Conservation (phyloP, 1,139 yeast species). For the Zygosaccharomyces pseudobailii region DNA sequence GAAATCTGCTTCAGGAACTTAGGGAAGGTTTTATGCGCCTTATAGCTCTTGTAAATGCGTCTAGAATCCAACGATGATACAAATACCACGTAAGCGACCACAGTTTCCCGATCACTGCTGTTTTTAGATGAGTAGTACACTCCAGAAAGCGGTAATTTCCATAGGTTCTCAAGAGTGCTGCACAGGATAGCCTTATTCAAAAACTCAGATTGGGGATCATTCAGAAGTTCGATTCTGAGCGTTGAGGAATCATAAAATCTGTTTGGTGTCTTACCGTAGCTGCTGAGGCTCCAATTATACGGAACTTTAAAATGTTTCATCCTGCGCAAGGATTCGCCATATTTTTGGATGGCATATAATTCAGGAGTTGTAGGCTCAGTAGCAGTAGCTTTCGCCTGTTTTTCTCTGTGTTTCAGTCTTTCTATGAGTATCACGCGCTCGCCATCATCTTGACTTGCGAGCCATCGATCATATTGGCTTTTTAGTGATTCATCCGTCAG, state of each 20-base stretch:
- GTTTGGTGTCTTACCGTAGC: neutral
- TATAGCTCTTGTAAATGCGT: conserved; percentile 7
- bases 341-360: conserved; percentile 19
- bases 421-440: conserved; percentile 12
- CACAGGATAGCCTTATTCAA: conserved; percentile 4
- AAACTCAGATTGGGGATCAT: neutral
- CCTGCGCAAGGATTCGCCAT: conserved; percentile 27
- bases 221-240: conserved; percentile 14
- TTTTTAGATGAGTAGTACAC: conserved; percentile 21
- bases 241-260: conserved; percentile 16
- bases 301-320: conserved; percentile 23
- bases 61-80: conserved; percentile 9
- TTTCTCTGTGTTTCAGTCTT: conserved; percentile 12
- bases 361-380: neutral
- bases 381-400: conserved; percentile 1
- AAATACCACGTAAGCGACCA: conserved; percentile 18
- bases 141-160: conserved; percentile 10
- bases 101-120: conserved; percentile 7
- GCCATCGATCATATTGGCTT: conserved; percentile 47
- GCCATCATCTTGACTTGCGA: conserved; percentile 1
- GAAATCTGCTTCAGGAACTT: conserved; percentile 5
- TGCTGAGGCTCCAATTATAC: conserved; percentile 23
- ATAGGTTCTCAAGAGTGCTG: conserved; percentile 8
- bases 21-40: neutral
- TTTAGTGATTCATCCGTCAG: conserved; percentile 52